Conservation (phyloP, 208 protist species). For the Acanthamoeba culbertsoni region DNA sequence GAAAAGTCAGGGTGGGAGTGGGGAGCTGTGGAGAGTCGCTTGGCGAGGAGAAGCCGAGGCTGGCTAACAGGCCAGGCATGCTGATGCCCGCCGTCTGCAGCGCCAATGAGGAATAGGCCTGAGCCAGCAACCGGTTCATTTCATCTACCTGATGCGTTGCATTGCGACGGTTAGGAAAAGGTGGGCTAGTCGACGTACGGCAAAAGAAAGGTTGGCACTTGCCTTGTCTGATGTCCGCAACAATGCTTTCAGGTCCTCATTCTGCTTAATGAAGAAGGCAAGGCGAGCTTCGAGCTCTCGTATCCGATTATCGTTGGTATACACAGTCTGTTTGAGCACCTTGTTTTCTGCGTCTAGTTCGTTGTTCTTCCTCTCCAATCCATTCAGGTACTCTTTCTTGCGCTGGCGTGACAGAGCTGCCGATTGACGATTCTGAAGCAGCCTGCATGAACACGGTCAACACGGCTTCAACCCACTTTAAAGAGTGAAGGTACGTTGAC, state of each 20-base stretch:
- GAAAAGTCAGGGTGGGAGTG: not conserved
- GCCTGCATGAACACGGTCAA: not conserved
- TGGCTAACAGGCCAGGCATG: not conserved
- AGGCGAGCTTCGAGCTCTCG: constrained; percentile 29
- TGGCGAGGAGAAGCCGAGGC: not conserved
- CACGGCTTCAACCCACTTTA: not conserved
- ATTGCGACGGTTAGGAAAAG: not conserved
- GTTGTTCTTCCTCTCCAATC: not conserved
- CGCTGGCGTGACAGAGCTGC: not conserved
- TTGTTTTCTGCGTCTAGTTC: constrained; percentile 56
- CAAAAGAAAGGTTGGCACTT: not conserved
- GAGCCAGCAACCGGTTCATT: not conserved
- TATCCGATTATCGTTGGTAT: not conserved
- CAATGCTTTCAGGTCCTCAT: constrained; percentile 30
- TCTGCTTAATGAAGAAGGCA: constrained; percentile 38
- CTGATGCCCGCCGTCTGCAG: not conserved
- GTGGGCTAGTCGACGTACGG: not conserved
- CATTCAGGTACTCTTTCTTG: constrained; percentile 42
- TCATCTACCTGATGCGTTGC: not conserved
- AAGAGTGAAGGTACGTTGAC: not conserved
- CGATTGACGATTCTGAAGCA: constrained; percentile 30
- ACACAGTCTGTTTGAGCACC: constrained; percentile 40
- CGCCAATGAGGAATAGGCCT: not conserved
- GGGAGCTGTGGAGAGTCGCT: not conserved
- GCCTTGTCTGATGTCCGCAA: constrained; percentile 12